Evolutionary conservation across 2,329 filamentous ascomycete species (phyloP), one percentile per base, ranked within the genome.

Genomic region (Hymenoscyphus linearis): DNA sequence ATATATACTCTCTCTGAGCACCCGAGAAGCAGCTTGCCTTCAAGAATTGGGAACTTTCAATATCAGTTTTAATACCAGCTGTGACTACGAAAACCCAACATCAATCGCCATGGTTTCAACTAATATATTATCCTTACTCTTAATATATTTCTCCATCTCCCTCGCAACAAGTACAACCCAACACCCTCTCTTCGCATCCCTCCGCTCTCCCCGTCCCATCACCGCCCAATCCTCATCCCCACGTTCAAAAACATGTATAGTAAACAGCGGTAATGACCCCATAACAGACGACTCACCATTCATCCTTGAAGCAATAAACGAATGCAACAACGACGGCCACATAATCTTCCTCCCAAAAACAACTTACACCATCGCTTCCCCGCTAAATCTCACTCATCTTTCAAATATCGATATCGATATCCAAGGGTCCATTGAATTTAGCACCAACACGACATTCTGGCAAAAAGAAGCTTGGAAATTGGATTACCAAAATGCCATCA

Each of bases 361-460:
- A 16, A 34, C 35, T 1, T 63, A 63, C 37, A 35, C 54, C 2
- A 78, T 86, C 58, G 82, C 80, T 35, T 84, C 79, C 1, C 80
- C 82, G 2, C 68, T 89, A 26, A 82, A 89, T 65, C 72, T 89
- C 64, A 86, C 82, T 0, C 86, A 85, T 70, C 74, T 88, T 25
- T 76, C 82, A 53, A 75, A 82, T 64, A 76, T 89, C 18, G 86
- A 89, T 70, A 73, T 88, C 7, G 80, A 82, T 62, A 80, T 84
- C 60, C 77, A 80, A 65, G 85, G 83, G 18, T 79, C 77, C 25
- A 78, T 88, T 27, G 75, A 80, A 58, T 89, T 89, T 74, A 82
- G 80, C 61, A 80, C 85, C 55, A 83, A 89, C 70, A 85, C 84
- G 2, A 80, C 84, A 66, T 88, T 88, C 74, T 89, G 86, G 86